A percentile compares a stretch with the other conserved stretches of the same genome.
Conservation (phyloP, 2,329 filamentous ascomycete genomes). For the Ascochyta pisi region DNA sequence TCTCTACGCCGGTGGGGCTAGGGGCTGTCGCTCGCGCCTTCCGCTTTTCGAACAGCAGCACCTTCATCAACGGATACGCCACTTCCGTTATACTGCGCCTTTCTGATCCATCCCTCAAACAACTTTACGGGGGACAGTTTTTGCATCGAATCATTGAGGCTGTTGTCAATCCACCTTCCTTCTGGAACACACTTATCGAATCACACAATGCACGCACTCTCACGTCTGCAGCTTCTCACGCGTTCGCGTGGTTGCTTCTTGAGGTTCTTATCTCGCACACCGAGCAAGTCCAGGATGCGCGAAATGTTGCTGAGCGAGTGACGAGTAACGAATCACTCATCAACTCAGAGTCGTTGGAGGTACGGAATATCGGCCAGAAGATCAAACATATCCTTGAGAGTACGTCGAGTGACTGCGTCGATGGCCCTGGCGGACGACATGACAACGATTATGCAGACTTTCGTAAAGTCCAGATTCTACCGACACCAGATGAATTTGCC, state of each 20-base stretch:
- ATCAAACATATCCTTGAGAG: conserved; percentile 56
- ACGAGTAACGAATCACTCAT: conserved; percentile 32
- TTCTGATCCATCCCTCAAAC: conserved; percentile 54
- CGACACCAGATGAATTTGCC: conserved; percentile 69
- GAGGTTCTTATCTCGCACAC: conserved; percentile 51
- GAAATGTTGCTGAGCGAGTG: conserved; percentile 31
- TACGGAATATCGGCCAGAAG: conserved; percentile 62
- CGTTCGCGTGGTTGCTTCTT: conserved; percentile 53
- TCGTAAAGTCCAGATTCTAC: conserved; percentile 67
- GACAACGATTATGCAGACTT: conserved; percentile 74
- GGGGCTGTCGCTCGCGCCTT: conserved; percentile 51
- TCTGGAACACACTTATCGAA: conserved; percentile 60
- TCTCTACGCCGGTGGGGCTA: conserved; percentile 34
- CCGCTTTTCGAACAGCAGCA: conserved; percentile 52
- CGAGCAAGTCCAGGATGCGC: conserved; percentile 34
- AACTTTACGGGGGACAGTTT: conserved; percentile 59
- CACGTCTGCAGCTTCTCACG: conserved; percentile 28
- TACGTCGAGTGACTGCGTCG: conserved; percentile 53
- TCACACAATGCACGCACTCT: conserved; percentile 35
- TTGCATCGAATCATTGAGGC: conserved; percentile 56
- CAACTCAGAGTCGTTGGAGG: conserved; percentile 56
- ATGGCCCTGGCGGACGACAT: conserved; percentile 69
- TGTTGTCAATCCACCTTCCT: conserved; percentile 60
- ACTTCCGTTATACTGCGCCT: conserved; percentile 44
- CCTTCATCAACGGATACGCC: conserved; percentile 55